Conservation (phyloP, 768 basidiomycete genomes). For the Gloeophyllum trabeum region DNA sequence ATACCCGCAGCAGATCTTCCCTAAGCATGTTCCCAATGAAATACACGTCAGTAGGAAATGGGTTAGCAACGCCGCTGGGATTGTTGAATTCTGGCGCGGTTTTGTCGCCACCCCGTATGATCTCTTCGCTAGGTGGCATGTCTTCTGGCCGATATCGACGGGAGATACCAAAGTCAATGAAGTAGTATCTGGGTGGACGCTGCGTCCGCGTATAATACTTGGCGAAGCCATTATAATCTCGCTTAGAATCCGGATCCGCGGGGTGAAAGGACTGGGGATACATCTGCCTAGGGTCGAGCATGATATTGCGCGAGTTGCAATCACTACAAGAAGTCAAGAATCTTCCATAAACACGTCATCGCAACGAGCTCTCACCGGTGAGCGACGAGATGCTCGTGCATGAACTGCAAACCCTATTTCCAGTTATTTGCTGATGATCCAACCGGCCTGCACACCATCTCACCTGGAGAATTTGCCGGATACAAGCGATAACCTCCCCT, state of each 20-base stretch:
- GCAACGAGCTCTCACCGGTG: constrained; percentile 6
- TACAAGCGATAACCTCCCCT: constrained; percentile 14
- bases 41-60: constrained; percentile 16
- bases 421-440: not conserved
- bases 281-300: constrained; percentile 5
- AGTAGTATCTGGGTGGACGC: constrained; percentile 5
- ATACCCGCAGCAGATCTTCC: constrained; percentile 9
- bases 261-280: constrained; percentile 6
- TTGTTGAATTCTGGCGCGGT: constrained; percentile 21
- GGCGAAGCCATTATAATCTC: constrained; percentile 1
- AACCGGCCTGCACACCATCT: not conserved
- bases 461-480: constrained; percentile 14
- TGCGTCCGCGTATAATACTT: constrained; percentile 6
- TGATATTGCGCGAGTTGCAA: constrained; percentile 3
- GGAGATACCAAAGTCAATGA: constrained; percentile 5
- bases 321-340: constrained; percentile 3
- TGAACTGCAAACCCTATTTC: constrained; percentile 11
- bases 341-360: not conserved
- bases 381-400: constrained; percentile 12
- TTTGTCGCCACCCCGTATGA: constrained; percentile 30
- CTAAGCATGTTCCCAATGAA: constrained; percentile 13
- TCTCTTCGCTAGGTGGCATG: no score
- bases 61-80: constrained; percentile 7
- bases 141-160: not conserved
- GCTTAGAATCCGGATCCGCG: not conserved